Evolutionary conservation across 805 yeast species (phyloP).

Genomic region (Lachancea dasiensis): DNA sequence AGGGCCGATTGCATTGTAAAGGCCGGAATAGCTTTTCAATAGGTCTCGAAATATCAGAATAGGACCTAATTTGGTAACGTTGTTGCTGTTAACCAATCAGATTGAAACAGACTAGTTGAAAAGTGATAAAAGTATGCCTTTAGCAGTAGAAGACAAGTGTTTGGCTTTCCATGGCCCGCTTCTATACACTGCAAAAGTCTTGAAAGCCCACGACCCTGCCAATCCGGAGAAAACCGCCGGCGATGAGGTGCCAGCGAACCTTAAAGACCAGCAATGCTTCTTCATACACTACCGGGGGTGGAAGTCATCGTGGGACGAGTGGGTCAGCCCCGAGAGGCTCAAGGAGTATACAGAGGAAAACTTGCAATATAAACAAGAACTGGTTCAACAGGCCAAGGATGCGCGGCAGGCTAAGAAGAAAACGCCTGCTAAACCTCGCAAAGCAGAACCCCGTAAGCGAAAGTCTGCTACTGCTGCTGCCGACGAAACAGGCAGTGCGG

Average conservation of each 20-base stretch:
- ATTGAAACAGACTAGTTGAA: too few relatives aligned
- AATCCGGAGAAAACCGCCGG: conserved; percentile 30
- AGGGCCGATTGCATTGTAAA: too few relatives aligned
- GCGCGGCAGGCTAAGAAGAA: conserved; percentile 29
- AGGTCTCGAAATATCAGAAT: too few relatives aligned
- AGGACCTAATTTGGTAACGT: too few relatives aligned
- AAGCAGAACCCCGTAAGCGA: conserved; percentile 33
- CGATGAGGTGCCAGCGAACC: conserved; percentile 34
- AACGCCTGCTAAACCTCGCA: conserved; percentile 25
- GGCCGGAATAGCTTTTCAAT: too few relatives aligned
- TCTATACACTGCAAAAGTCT: conserved; percentile 79
- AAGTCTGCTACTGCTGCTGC: conserved; percentile 3
- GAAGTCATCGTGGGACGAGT: conserved; percentile 95
- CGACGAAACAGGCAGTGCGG: conserved; percentile 2
- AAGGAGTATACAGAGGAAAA: conserved; percentile 66
- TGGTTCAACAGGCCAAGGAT: conserved; percentile 43
- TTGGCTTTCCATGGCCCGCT: conserved; percentile 89
- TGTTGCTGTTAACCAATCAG: too few relatives aligned
- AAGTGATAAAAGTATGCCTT: conserved; percentile 8
- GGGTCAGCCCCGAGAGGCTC: conserved; percentile 73
- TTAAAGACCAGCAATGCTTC: conserved; percentile 40
- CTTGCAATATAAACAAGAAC: conserved; percentile 52
- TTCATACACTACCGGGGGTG: conserved; percentile 90
- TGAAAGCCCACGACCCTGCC: conserved; percentile 46
- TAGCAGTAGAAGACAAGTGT: conserved; percentile 38